A percentile compares a stretch with the other conserved stretches of the same genome.
Conservation (phyloP, 192 early-diverging fungal species). For the Coemansia sp. region DNA sequence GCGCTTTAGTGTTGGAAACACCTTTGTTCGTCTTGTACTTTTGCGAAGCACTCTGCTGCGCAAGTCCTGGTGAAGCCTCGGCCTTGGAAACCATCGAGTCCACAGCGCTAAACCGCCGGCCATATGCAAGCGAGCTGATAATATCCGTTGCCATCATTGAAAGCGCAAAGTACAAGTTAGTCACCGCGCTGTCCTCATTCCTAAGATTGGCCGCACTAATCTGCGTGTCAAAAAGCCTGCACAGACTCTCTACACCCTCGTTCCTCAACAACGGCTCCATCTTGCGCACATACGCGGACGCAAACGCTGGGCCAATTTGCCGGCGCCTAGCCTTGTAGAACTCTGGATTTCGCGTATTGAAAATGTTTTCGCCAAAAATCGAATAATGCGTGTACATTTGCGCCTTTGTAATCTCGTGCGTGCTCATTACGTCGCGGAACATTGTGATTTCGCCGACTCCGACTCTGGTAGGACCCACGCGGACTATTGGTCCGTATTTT, state of each 20-base stretch:
- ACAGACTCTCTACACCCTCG: conserved; percentile 16
- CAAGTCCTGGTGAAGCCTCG: neutral
- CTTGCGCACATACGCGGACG: conserved; percentile 2
- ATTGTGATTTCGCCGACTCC: conserved; percentile 18
- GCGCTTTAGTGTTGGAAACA: neutral
- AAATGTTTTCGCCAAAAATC: conserved; percentile 16
- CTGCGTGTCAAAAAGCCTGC: conserved; percentile 15
- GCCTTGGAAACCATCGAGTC: conserved; percentile 6
- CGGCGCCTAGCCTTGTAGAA: conserved; percentile 18
- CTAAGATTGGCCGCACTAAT: neutral
- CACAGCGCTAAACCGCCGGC: conserved; percentile 11
- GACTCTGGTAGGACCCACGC: conserved; percentile 13
- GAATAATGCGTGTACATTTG: conserved; percentile 28
- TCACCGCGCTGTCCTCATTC: neutral
- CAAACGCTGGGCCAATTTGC: conserved; percentile 25
- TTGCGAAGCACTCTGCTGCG: neutral
- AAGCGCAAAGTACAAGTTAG: conserved; percentile 16
- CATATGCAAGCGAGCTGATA: conserved; percentile 21
- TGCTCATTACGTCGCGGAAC: conserved; percentile 18
- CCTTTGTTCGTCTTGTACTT: neutral
- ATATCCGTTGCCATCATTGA: conserved; percentile 29
- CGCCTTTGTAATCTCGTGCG: conserved; percentile 19
- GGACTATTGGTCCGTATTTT: conserved; percentile 23
- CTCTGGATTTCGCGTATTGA: conserved; percentile 22
- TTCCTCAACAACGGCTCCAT: conserved; percentile 19